Percentiles rank a stretch among this genome's conserved stretches.
These are phyloP conservation scores for Annulohypoxylon moriforme DNA, from an alignment of 495 filamentous ascomycete species.

Conservation along the genomic window DNA sequence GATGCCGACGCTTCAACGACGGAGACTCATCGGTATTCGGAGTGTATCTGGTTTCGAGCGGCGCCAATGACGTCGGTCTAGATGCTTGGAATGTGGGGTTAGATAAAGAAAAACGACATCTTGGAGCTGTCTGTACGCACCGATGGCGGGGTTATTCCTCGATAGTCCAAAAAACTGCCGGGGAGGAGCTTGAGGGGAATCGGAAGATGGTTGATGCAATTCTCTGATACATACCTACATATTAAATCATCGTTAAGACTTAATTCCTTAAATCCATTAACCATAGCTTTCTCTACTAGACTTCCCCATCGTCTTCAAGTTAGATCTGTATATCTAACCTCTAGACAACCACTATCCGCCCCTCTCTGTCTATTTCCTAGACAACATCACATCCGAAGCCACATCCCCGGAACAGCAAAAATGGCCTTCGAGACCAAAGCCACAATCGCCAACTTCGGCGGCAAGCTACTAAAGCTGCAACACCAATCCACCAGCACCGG, in stretches of 20 bases:
- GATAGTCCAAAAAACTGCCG: conserved; percentile 33
- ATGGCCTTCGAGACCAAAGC: conserved; percentile 90
- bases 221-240: conserved; percentile 32
- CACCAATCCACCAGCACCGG: conserved; percentile 78
- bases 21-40: conserved; percentile 41
- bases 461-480: conserved; percentile 91
- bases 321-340: not conserved
- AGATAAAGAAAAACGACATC: conserved; percentile 24
- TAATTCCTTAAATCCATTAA: conserved; percentile 2
- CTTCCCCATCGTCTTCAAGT: not conserved
- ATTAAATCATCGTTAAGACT: conserved; percentile 26
- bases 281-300: not conserved
- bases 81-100: conserved; percentile 37
- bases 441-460: conserved; percentile 91
- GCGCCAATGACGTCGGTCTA: conserved; percentile 38
- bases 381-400: not conserved
- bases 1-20: conserved; percentile 9
- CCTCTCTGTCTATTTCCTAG: not conserved
- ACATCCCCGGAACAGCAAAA: conserved; percentile 27
- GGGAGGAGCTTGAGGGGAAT: conserved; percentile 39
- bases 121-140: conserved; percentile 3
- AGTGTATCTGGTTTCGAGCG: conserved; percentile 5
- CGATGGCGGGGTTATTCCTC: conserved; percentile 32
- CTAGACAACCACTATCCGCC: not conserved
- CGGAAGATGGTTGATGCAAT: conserved; percentile 28